Conservation (phyloP, 1,139 yeast genomes). For the Geotrichum histeridarum region DNA sequence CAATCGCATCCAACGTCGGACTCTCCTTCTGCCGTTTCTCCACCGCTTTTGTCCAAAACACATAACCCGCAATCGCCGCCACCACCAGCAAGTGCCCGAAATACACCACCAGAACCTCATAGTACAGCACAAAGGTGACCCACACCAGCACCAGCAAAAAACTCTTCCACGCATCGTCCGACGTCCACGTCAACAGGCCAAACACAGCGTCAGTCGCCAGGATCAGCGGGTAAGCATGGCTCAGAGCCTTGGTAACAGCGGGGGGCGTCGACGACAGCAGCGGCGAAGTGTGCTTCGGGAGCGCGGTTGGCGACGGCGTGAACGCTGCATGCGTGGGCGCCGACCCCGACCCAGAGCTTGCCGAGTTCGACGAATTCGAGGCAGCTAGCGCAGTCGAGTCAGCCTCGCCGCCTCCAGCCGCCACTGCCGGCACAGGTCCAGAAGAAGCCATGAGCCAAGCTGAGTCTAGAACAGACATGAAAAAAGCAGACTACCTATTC, state of each 20-base stretch:
- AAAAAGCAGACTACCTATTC: too few species aligned
- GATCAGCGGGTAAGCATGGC: conserved; percentile 78
- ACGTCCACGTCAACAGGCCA: conserved; percentile 85
- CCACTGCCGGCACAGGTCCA: background rate
- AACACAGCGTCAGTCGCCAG: conserved; percentile 63
- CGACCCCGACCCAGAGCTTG: background rate
- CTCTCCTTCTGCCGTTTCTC: conserved; percentile 51
- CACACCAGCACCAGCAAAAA: conserved; percentile 55
- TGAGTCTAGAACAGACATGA: conserved; percentile 1
- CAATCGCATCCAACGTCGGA: conserved; percentile 85
- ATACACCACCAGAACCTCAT: conserved; percentile 66
- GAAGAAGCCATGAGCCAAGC: background rate
- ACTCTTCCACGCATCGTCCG: conserved; percentile 75
- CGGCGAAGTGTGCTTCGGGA: conserved; percentile 38
- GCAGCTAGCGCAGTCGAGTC: background rate
- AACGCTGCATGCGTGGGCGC: conserved; percentile 29
- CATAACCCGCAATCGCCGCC: conserved; percentile 59
- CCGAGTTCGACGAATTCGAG: background rate
- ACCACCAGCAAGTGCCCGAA: conserved; percentile 76
- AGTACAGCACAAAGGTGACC: conserved; percentile 61
- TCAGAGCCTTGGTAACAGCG: conserved; percentile 75
- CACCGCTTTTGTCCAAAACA: conserved; percentile 41
- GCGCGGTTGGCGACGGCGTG: conserved; percentile 32
- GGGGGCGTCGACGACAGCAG: conserved; percentile 65
- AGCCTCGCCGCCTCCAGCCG: background rate